These are phyloP conservation scores for Pichia sp. DNA, from an alignment of 1,139 yeast species.

Conservation along the genomic window DNA sequence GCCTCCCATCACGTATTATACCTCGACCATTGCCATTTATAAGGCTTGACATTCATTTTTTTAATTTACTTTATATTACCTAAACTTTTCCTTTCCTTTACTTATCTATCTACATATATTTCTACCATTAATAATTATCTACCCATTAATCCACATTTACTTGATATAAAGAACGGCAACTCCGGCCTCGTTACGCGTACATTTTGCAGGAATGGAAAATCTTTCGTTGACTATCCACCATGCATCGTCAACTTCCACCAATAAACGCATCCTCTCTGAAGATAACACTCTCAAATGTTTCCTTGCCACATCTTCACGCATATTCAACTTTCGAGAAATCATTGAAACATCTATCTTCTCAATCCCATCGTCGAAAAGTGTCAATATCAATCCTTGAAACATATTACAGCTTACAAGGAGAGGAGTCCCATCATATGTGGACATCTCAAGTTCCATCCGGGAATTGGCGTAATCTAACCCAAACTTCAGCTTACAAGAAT, in stretches of 20 bases:
- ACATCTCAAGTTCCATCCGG: background rate
- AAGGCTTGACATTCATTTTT: too few relatives aligned
- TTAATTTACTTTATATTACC: too few relatives aligned
- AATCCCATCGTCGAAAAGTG: slow-evolving; percentile 3
- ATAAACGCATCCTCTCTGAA: background rate
- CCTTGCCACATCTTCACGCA: background rate
- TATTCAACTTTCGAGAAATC: background rate
- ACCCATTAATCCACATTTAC: background rate
- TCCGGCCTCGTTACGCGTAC: background rate
- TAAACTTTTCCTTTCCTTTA: too few relatives aligned
- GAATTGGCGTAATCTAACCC: slow-evolving; percentile 4
- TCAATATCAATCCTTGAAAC: slow-evolving; percentile 10
- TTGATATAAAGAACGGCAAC: too few relatives aligned
- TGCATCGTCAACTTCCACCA: background rate
- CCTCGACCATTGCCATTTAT: too few relatives aligned
- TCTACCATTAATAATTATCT: slow-evolving; percentile 12
- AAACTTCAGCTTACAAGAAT: background rate
- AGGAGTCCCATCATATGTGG: background rate
- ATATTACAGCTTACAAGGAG: too few relatives aligned
- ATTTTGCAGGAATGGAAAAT: too few relatives aligned
- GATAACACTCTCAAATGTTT: background rate
- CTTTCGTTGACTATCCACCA: background rate
- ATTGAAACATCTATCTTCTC: background rate
- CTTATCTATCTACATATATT: too few relatives aligned
- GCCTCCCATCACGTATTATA: too few relatives aligned